Percentiles rank a stretch among this genome's conserved stretches.
Conservation (phyloP, 176 grass and related monocot genomes). For the Oryza punctata region DNA sequence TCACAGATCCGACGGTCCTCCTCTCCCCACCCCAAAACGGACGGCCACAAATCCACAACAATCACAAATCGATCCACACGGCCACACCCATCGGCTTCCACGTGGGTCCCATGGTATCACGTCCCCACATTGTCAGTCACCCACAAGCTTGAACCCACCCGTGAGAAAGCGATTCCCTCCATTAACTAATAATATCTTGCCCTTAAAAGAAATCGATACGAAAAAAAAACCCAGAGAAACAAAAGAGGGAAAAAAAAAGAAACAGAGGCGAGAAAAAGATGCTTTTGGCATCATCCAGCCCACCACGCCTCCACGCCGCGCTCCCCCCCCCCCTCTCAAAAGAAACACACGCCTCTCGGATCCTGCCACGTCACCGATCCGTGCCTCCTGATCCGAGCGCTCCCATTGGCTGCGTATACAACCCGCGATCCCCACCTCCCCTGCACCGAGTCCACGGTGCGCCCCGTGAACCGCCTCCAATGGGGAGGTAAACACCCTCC, state of each 20-base stretch:
- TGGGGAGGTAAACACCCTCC: constrained; percentile 46
- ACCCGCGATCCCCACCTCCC: background rate
- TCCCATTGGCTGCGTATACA: background rate
- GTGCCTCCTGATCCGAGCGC: constrained; percentile 23
- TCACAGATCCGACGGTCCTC: constrained; percentile 27
- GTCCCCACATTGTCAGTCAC: background rate
- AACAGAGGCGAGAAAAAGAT: constrained; percentile 45
- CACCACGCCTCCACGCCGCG: constrained; percentile 29
- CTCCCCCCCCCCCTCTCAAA: constrained; percentile 52
- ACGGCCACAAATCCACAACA: background rate
- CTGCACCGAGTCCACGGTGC: constrained; percentile 36
- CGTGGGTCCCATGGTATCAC: fast-evolving
- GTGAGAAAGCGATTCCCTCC: background rate
- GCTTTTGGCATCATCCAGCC: constrained; percentile 56
- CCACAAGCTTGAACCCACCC: background rate
- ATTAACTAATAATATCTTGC: constrained; percentile 35
- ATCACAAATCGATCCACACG: background rate
- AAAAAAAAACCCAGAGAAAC: constrained; percentile 2
- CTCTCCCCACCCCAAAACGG: background rate
- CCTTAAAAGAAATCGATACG: constrained; percentile 5
- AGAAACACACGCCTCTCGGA: constrained; percentile 67
- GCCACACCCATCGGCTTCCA: background rate
- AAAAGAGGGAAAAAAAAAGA: constrained; percentile 6
- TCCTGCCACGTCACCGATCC: constrained; percentile 68
- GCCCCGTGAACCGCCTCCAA: constrained; percentile 38